Evolutionary conservation across 306 rosid genomes (phyloP), one percentile per base, ranked within the genome.

Genomic region (Corylus americana): DNA sequence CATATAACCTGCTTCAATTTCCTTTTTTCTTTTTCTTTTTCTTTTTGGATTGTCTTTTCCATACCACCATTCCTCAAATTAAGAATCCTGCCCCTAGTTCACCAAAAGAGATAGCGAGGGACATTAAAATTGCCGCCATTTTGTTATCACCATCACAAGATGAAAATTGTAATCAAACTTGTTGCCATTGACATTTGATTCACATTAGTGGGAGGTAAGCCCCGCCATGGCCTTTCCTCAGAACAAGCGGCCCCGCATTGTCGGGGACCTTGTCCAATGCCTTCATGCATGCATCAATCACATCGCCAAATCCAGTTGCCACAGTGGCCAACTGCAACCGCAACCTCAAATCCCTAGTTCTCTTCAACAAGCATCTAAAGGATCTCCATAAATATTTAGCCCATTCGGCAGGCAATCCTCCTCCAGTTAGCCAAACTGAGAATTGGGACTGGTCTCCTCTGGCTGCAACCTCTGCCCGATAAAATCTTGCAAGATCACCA

Each of bases 391-490:
- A 81, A 83, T 95, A 91, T 74, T 95, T 95, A 47, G 94, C 94
- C 98, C 98, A 95, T 57, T 95, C 98, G 48, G 98, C 98, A 9
- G 98, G 98, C 88, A 95, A 81, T 53, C 98, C 98, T 74, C 97
- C 98, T 50, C 97, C 98, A 0, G 97, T 92, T 77, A 94, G 93
- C 98, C 98, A 95, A 80, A 92, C 97, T 16, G 98, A 92, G 88
- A 95, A 92, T 78, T 95, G 95, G 70, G 98, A 95, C 82, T 92
- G 97, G 81, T 95, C 98, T 64, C 98, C 97, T 84, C 98, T 87
- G 45, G 98, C 98, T 7, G 97, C 95, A 78, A 92, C 83, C 90
- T 95, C 98, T 1, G 97, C 88, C 86, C 97, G 85, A 76, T 90
- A 95, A 84, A 95, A 95, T 82, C 78, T 87, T 78, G 98, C 96